phyloP scores from a whole-genome alignment of 2,329 filamentous ascomycete species.

The Phialophora chinensis region DNA sequence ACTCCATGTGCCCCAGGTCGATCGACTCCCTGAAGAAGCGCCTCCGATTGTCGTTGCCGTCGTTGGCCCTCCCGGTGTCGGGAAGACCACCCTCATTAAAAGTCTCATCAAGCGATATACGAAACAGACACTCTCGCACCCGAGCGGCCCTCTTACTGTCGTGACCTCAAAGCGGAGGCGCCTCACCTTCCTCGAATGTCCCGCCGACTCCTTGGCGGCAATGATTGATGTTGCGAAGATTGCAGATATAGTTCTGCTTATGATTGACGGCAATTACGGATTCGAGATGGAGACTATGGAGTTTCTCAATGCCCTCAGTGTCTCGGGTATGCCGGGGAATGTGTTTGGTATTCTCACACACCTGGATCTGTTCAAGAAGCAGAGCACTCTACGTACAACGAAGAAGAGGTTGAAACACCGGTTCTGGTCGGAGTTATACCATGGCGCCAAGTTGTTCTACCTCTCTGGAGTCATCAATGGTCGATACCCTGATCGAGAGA shows the following conservation, averaged over 20 bases:
- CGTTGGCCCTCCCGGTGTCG: conserved; percentile 91
- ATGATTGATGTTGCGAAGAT: conserved; percentile 99
- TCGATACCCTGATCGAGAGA: conserved; percentile 92
- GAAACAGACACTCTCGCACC: conserved; percentile 90
- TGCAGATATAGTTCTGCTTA: conserved; percentile 92
- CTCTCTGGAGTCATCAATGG: conserved; percentile 96
- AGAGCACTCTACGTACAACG: conserved; percentile 85
- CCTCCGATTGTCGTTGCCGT: conserved; percentile 92
- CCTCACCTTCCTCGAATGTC: conserved; percentile 94
- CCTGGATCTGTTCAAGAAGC: conserved; percentile 92
- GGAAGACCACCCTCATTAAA: conserved; percentile 95
- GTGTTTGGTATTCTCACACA: conserved; percentile 97
- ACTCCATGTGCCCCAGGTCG: conserved; percentile 93
- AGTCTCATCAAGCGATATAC: conserved; percentile 92
- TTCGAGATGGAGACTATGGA: conserved; percentile 99
- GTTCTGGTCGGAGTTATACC: conserved; percentile 96
- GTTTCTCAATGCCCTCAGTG: conserved; percentile 90
- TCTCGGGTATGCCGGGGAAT: conserved; percentile 97
- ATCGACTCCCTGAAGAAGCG: conserved; percentile 92
- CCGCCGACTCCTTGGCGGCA: conserved; percentile 87
- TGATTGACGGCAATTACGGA: conserved; percentile 98
- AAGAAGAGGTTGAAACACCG: conserved; percentile 97
- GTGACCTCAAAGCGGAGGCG: conserved; percentile 96
- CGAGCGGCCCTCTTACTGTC: conserved; percentile 89
- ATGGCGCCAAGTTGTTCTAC: conserved; percentile 96